phyloP scores from a whole-genome alignment of 192 early-diverging fungal species.

The Rhizoclosmatium globosum region DNA sequence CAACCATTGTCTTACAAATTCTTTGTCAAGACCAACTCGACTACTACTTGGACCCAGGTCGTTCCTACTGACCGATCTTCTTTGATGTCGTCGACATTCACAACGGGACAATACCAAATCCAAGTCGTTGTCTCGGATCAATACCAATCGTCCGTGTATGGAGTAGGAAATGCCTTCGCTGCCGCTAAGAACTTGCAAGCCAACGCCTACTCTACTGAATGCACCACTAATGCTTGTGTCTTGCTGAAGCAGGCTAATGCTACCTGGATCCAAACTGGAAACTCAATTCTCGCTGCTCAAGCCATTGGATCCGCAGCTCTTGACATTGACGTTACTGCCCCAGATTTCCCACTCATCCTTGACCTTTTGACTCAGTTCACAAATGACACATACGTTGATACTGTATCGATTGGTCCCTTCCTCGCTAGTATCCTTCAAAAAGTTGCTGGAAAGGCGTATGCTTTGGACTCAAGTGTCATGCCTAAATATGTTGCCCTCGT shows the following conservation, averaged over 20 bases:
- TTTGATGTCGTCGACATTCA: conserved; percentile 1
- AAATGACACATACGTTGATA: conserved; percentile 23
- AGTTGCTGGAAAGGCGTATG: conserved; percentile 19
- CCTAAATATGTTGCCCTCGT: not conserved
- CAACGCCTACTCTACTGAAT: not conserved
- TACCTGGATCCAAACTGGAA: conserved; percentile 26
- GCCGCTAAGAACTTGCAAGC: not conserved
- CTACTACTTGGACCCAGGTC: conserved; percentile 11
- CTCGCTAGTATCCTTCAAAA: conserved; percentile 19
- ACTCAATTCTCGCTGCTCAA: conserved; percentile 7
- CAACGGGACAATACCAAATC: conserved; percentile 20
- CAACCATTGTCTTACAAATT: conserved; percentile 25
- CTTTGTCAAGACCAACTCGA: not conserved
- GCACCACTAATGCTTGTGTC: conserved; percentile 3
- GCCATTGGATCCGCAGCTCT: conserved; percentile 28
- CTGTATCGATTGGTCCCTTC: conserved; percentile 27
- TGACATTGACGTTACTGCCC: not conserved
- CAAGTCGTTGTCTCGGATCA: conserved; percentile 16
- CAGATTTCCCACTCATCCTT: conserved; percentile 24
- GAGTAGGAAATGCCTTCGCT: conserved; percentile 16
- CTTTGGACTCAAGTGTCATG: not conserved
- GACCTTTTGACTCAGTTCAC: not conserved
- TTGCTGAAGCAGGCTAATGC: conserved; percentile 3
- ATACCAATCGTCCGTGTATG: conserved; percentile 15
- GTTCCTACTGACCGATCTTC: conserved; percentile 22